Percentiles rank a stretch among this genome's conserved stretches.
Conservation (phyloP, 2,329 filamentous ascomycete genomes). For the Botrytis squamosa region DNA sequence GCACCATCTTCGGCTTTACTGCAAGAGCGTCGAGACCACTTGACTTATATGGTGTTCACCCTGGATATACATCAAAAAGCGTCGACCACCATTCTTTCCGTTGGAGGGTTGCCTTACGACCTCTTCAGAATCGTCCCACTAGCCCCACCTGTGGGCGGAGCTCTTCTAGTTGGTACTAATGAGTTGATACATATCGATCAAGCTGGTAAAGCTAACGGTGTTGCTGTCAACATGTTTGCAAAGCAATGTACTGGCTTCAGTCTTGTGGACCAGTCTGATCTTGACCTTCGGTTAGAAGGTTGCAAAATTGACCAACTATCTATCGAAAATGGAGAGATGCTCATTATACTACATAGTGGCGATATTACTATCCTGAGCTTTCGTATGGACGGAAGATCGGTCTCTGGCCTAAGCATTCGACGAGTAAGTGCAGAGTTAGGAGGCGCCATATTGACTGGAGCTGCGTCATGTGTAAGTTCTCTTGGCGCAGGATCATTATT, state of each 20-base stretch:
- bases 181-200: slow-evolving; percentile 95
- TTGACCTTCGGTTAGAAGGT: slow-evolving; percentile 77
- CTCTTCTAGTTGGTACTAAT: slow-evolving; percentile 81
- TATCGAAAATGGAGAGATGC: slow-evolving; percentile 73
- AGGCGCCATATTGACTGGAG: slow-evolving; percentile 58
- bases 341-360: slow-evolving; percentile 79
- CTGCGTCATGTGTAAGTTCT: slow-evolving; percentile 67
- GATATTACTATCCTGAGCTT: slow-evolving; percentile 75
- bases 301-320: slow-evolving; percentile 76
- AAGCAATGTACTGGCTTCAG: slow-evolving; percentile 79
- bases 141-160: slow-evolving; percentile 82
- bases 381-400: slow-evolving; percentile 83
- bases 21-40: slow-evolving; percentile 74
- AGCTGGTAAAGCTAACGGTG: slow-evolving; percentile 86
- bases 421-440: slow-evolving; percentile 62
- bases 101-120: slow-evolving; percentile 82
- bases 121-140: slow-evolving; percentile 79
- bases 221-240: slow-evolving; percentile 89
- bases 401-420: slow-evolving; percentile 79
- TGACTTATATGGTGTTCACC: slow-evolving; percentile 92
- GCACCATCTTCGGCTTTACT: slow-evolving; percentile 72
- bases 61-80: slow-evolving; percentile 90
- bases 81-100: slow-evolving; percentile 87
- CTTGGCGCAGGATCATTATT: slow-evolving; percentile 73
- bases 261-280: slow-evolving; percentile 79